These are phyloP conservation scores for Castanopsis chinensis DNA, from an alignment of 306 rosid genomes.

Conservation along the genomic window DNA sequence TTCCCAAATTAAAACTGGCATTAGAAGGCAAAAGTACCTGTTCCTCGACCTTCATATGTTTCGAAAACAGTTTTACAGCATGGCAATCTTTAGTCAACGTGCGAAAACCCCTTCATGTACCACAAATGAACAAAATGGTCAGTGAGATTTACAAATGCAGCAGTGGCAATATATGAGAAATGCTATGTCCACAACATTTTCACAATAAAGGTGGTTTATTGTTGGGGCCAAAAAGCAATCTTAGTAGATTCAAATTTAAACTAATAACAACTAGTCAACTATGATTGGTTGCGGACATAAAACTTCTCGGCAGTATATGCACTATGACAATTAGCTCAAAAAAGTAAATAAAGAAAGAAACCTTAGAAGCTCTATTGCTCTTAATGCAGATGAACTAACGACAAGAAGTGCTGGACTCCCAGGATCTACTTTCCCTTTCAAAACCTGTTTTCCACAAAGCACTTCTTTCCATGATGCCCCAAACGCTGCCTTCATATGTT, in stretches of 20 bases:
- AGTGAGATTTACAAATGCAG: not conserved
- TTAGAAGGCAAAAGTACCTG: slow-evolving; percentile 43
- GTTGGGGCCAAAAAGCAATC: no score
- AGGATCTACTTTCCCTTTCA: slow-evolving; percentile 40
- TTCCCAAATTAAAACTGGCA: not conserved
- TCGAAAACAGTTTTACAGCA: slow-evolving; percentile 76
- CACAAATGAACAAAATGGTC: slow-evolving; percentile 10
- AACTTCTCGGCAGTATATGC: not conserved
- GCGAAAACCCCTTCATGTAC: slow-evolving; percentile 52
- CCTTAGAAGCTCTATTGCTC: slow-evolving; percentile 75
- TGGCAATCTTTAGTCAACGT: slow-evolving; percentile 66
- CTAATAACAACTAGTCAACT: no score
- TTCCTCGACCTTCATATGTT: slow-evolving; percentile 83
- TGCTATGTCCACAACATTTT: no score
- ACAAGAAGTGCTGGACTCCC: slow-evolving; percentile 78
- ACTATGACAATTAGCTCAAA: not conserved
- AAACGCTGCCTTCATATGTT: slow-evolving; percentile 59
- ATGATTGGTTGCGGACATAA: no score
- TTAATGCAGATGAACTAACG: slow-evolving; percentile 65
- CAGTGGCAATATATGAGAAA: no score
- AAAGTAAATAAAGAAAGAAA: not conserved
- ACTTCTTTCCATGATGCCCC: slow-evolving; percentile 65
- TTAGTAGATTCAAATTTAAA: no score
- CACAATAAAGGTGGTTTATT: no score
- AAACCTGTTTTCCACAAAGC: slow-evolving; percentile 48